Base-by-base conservation (phyloP, 192 early-diverging fungal genomes). In the Phlyctochytrium planicorne region DNA sequence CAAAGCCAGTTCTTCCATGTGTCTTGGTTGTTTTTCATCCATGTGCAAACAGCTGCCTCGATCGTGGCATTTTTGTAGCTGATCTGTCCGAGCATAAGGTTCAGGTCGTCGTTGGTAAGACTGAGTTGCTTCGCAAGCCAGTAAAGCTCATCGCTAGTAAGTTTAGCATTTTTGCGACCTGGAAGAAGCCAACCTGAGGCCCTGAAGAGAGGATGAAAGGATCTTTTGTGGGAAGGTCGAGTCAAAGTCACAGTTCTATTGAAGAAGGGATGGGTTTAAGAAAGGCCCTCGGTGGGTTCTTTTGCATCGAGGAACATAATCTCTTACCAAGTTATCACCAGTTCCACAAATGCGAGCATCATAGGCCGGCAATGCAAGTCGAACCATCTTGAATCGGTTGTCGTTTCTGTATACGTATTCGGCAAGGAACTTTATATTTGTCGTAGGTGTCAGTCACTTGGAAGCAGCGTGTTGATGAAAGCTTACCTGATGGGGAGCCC, bases 211-310 rank as follows among this genome's bases (percentile, higher is more conserved):
- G 10, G 40, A 47, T 6, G 40, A 47, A 6, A 47, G 20, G 40
- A 47, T 47, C 40, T 47, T 47, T 47, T 47, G 40, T 47, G 40
- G 40, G 40, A 47, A 47, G 40, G 10, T 47, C 40, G 40, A 20
- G 6, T 47, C 10, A 47, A 47, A 47, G 40, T 47, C 40, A 47
- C 40, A 47, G 40, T 47, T 47, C 10, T n/a, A n/a, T n/a, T n/a
- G n/a, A n/a, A n/a, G n/a, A n/a, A n/a, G n/a, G n/a, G n/a, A n/a
- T n/a, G n/a, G n/a, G n/a, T n/a, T n/a, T n/a, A n/a, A n/a, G n/a
- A n/a, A n/a, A n/a, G n/a, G n/a, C n/a, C n/a, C n/a, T n/a, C n/a
- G n/a, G n/a, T n/a, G n/a, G n/a, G n/a, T n/a, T n/a, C n/a, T n/a
- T n/a, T n/a, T n/a, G n/a, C n/a, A n/a, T n/a, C n/a, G n/a, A n/a